Evolutionary conservation across 106 monocot genomes (phyloP), one percentile per base, ranked within the genome.

Genomic region (Agapanthus africanus): DNA sequence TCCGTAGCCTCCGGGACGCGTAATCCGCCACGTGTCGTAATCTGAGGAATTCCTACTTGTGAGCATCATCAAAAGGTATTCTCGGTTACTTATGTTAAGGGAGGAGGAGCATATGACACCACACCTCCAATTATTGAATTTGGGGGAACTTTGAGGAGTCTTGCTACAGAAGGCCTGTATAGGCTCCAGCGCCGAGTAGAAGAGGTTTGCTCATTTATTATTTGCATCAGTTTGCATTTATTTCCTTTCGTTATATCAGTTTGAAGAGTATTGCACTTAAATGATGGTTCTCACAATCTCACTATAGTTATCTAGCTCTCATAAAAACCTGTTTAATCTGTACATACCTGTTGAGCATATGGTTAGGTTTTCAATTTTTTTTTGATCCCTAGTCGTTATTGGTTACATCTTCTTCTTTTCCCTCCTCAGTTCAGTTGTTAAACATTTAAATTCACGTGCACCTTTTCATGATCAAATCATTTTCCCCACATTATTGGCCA

Each of bases 61-160:
- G n/a, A n/a, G n/a, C n/a, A n/a, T n/a, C n/a, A n/a, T n/a, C n/a
- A n/a, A 65, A 68, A 89, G 89, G 85, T 90, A 31, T 39, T 90
- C 9, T 85, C 89, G 4, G 72, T 82, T 25, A 90, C 89, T n/a
- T 90, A 76, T 63, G 69, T 85, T 16, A 83, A 77, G 46, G 79
- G 79, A 75, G 89, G 82, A 16, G 69, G 26, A 18, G 34, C 57
- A 54, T 41, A 67, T 52, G 54, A 67, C 70, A 54, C 56, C 14
- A 78, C 79, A 31, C 81, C 88, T 40, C 32, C 71, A 63, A 54
- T 72, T 62, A 68, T 82, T 3, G 79, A 90, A 70, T 90, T 90
- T 75, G 89, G 89, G 27, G 89, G 89, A 27, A 90, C 82, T 33
- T 67, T 90, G 41, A 68, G 89, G 65, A 90, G 89, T 67, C 82